Conservation (phyloP, 768 basidiomycete genomes). For the Xanthoconium stramineum region DNA sequence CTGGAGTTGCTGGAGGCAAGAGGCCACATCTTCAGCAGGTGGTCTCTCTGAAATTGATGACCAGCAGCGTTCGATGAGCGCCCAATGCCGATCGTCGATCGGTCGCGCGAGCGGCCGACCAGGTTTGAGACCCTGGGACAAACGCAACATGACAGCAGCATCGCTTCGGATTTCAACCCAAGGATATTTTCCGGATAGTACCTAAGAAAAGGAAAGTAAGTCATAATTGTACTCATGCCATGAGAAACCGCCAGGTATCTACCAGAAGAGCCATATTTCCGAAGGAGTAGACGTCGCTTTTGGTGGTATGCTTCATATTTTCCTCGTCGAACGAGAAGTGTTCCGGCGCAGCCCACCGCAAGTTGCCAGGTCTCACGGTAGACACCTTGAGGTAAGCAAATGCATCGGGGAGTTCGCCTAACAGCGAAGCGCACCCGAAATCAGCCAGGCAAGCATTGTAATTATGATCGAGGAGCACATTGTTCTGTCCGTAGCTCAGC, state of each 20-base stretch:
- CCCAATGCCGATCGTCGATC: not conserved
- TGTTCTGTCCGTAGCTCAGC: not conserved
- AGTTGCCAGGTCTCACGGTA: slow-evolving; percentile 1
- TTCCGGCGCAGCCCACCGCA: slow-evolving; percentile 6
- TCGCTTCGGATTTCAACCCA: not conserved
- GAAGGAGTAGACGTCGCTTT: slow-evolving; percentile 1
- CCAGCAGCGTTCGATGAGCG: slow-evolving; percentile 4
- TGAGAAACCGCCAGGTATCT: not conserved
- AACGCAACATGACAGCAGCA: not conserved
- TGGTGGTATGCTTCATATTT: not conserved
- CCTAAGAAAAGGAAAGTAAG: not conserved
- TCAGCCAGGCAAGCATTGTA: slow-evolving; percentile 7
- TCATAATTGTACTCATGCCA: not conserved
- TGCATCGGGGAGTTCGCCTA: slow-evolving; percentile 4
- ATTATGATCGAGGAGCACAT: slow-evolving; percentile 7
- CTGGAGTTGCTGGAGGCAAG: not conserved
- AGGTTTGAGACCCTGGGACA: not conserved
- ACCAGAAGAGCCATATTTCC: not conserved
- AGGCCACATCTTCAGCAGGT: not conserved
- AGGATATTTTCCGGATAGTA: not conserved
- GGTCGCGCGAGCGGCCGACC: not conserved
- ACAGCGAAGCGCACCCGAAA: slow-evolving; percentile 8
- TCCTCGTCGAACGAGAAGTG: not conserved
- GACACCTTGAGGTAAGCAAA: not conserved
- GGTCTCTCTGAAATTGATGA: not conserved